Conservation (phyloP, 495 filamentous ascomycete genomes). For the Rusavskia elegans region DNA sequence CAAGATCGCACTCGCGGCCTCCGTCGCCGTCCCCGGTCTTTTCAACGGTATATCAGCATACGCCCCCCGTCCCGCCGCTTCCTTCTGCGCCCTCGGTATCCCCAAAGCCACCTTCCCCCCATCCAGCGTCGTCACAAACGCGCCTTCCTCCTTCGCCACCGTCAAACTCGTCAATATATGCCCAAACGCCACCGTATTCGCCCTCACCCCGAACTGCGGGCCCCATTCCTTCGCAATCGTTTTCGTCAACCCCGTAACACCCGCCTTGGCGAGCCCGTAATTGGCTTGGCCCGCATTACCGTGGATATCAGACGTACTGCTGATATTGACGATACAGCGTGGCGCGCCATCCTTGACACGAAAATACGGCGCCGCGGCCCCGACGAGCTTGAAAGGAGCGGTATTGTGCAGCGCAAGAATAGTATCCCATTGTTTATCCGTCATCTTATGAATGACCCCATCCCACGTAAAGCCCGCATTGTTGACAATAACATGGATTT, state of each 20-base stretch:
- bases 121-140: constrained; percentile 56
- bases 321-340: constrained; percentile 68
- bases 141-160: constrained; percentile 63
- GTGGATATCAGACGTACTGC: constrained; percentile 60
- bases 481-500: constrained; percentile 79
- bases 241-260: constrained; percentile 62
- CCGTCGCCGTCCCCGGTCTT: constrained; percentile 56
- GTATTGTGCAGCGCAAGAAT: constrained; percentile 69
- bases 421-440: constrained; percentile 80
- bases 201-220: constrained; percentile 63
- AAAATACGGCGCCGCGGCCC: constrained; percentile 71
- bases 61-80: constrained; percentile 17
- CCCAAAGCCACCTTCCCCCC: constrained; percentile 65
- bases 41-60: constrained; percentile 61
- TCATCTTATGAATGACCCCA: constrained; percentile 83
- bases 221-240: constrained; percentile 91
- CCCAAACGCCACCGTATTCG: constrained; percentile 74
- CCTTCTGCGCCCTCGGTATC: constrained; percentile 45
- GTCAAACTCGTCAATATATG: constrained; percentile 65
- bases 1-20: constrained; percentile 64
- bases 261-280: constrained; percentile 71
- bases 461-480: constrained; percentile 88
- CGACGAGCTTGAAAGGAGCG: constrained; percentile 66
- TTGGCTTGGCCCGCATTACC: constrained; percentile 79
- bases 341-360: constrained; percentile 68